These are phyloP conservation scores for Mycena pura DNA, from an alignment of 768 basidiomycete genomes.

Conservation along the genomic window DNA sequence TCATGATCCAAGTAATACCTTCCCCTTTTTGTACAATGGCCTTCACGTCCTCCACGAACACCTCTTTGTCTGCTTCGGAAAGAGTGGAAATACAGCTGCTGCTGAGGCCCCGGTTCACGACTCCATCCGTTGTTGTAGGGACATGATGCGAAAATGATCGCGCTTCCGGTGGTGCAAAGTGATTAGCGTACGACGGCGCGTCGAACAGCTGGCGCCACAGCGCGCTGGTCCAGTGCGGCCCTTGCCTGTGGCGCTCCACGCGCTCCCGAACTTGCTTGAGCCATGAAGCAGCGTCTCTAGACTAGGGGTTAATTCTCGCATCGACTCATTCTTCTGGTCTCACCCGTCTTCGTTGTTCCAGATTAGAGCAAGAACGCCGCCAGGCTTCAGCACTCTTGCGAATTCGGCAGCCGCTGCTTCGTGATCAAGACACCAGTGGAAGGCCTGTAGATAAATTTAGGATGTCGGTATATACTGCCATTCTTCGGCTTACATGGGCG, in stretches of 20 bases:
- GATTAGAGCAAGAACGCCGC: constrained; percentile 58
- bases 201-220: constrained; percentile 62
- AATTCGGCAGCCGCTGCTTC: constrained; percentile 63
- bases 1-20: constrained; percentile 60
- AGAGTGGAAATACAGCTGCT: constrained; percentile 66
- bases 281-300: constrained; percentile 42
- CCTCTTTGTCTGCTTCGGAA: constrained; percentile 46
- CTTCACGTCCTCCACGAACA: constrained; percentile 47
- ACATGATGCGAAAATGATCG: constrained; percentile 45
- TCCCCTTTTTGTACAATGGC: constrained; percentile 54
- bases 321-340: background rate
- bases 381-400: constrained; percentile 61
- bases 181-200: constrained; percentile 48
- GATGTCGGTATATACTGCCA: too few species aligned
- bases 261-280: constrained; percentile 57
- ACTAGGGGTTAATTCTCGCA: constrained; percentile 40
- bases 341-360: constrained; percentile 59
- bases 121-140: constrained; percentile 47
- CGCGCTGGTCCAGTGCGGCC: constrained; percentile 63
- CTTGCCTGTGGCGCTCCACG: constrained; percentile 54
- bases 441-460: constrained; percentile 52
- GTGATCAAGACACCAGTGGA: constrained; percentile 71
- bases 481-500: constrained; percentile 34
- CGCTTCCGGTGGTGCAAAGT: constrained; percentile 55
- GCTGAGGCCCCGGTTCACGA: constrained; percentile 57